Conservation (phyloP, 768 basidiomycete species). For the Brasilioporus rufonigricans region DNA sequence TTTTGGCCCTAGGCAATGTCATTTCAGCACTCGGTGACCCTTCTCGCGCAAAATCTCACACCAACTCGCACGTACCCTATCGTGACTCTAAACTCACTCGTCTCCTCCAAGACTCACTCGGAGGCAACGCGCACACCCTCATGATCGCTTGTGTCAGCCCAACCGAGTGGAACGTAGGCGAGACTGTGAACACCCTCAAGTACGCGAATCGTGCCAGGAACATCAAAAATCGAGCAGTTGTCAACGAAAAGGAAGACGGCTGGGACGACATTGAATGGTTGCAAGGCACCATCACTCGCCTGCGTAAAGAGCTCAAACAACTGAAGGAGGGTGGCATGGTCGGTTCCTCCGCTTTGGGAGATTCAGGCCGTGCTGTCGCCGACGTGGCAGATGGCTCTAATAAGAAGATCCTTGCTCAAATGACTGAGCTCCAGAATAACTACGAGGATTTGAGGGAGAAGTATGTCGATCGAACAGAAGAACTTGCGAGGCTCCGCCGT, state of each 20-base stretch:
- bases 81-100: conserved; percentile 98
- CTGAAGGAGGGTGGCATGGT: conserved; percentile 65
- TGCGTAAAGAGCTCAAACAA: conserved; percentile 82
- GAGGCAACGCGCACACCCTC: conserved; percentile 95
- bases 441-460: conserved; percentile 82
- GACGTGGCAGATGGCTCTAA: conserved; percentile 58
- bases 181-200: conserved; percentile 94
- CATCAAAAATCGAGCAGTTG: conserved; percentile 91
- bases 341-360: conserved; percentile 24
- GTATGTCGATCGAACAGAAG: conserved; percentile 86
- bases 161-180: conserved; percentile 91
- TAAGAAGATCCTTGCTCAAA: conserved; percentile 75
- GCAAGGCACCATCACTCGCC: conserved; percentile 78
- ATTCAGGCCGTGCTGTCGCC: conserved; percentile 23
- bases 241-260: conserved; percentile 94
- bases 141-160: conserved; percentile 99
- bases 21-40: conserved; percentile 98
- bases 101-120: conserved; percentile 74
- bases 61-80: conserved; percentile 90
- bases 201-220: conserved; percentile 97
- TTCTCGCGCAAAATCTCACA: conserved; percentile 76
- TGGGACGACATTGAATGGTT: conserved; percentile 99
- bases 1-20: conserved; percentile 95
- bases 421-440: conserved; percentile 81
- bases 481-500: conserved; percentile 74